Evolutionary conservation across 1,284 basidiomycete species (phyloP).

Genomic region (Takashimella koratensis): DNA sequence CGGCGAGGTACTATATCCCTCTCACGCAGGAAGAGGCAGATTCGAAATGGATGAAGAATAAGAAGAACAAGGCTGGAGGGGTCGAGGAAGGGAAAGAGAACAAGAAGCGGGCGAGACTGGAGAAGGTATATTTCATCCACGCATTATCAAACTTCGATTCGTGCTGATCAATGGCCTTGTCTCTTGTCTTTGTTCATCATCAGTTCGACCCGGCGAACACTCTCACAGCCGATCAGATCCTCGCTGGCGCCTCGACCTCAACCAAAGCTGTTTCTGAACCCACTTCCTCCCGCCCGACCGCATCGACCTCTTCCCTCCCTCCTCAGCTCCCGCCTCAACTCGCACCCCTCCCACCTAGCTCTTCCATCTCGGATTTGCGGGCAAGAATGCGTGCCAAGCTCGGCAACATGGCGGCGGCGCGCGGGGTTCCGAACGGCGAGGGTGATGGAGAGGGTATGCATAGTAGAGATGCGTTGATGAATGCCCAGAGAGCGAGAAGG

Average conservation of each 20-base stretch:
- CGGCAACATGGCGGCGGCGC: constrained; percentile 58
- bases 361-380: constrained; percentile 67
- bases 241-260: constrained; percentile 43
- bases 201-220: constrained; percentile 88
- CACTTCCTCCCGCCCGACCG: background rate
- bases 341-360: constrained; percentile 64
- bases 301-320: background rate
- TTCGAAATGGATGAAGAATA: constrained; percentile 83
- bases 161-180: background rate
- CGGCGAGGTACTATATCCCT: constrained; percentile 78
- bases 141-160: background rate
- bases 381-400: constrained; percentile 76
- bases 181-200: background rate
- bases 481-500: constrained; percentile 68
- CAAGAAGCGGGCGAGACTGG: constrained; percentile 74
- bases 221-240: constrained; percentile 73
- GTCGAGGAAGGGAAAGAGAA: constrained; percentile 76
- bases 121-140: constrained; percentile 60
- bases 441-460: constrained; percentile 20
- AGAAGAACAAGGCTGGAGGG: constrained; percentile 69
- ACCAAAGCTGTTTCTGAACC: background rate
- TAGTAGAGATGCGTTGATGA: constrained; percentile 70
- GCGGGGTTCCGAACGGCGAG: constrained; percentile 46
- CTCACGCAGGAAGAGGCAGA: constrained; percentile 65
- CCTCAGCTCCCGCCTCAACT: constrained; percentile 12